Evolutionary conservation across 176 grass and related monocot genomes (phyloP), one percentile per base, ranked within the genome.

Genomic region (Guadua angustifolia): DNA sequence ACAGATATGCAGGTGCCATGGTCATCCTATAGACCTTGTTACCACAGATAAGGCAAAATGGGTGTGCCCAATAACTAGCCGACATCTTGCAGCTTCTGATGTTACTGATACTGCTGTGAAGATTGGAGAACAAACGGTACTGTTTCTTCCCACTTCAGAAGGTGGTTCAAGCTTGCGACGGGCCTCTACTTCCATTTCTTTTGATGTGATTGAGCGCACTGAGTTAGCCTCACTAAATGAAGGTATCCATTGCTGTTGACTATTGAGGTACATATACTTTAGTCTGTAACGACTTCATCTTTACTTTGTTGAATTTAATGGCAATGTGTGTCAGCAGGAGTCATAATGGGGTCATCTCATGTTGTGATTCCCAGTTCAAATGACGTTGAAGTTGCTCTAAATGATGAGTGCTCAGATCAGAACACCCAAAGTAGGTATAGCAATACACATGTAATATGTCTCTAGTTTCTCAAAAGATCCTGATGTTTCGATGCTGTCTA

Each of bases 1-100:
- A 86, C 90, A 98, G 96, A 73, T 88, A 83, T 95, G 93, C 87
- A 93, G 85, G 83, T 98, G 96, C 65, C 96, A 98, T 84, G 91
- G 91, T 53, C 81, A 63, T 69, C 83, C 89, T 47, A 78, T 85
- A 79, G 88, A 91, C 35, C 66, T 66, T 21, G 71, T 56, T 55
- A 59, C 69, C 36, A 81, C 63, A 53, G 38, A 53, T 81, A 90
- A 90, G 52, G 52, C 55, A 59, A 94, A 89, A 46, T 79, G 39
- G 38, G 42, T 47, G 21, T 98, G 96, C 70, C 91, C 86, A 86
- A 78, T 88, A 50, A 92, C 89, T 16, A 77, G 52, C n/a, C 79
- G 53, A 67, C 87, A 90, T 65, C 85, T 98, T 85, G 81, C 76
- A 80, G 66, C 79, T 81, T 89, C 91, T 88, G 96, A 95, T 76